Conservation (phyloP, 2,329 filamentous ascomycete species). For the Coniochaeta sp. region DNA sequence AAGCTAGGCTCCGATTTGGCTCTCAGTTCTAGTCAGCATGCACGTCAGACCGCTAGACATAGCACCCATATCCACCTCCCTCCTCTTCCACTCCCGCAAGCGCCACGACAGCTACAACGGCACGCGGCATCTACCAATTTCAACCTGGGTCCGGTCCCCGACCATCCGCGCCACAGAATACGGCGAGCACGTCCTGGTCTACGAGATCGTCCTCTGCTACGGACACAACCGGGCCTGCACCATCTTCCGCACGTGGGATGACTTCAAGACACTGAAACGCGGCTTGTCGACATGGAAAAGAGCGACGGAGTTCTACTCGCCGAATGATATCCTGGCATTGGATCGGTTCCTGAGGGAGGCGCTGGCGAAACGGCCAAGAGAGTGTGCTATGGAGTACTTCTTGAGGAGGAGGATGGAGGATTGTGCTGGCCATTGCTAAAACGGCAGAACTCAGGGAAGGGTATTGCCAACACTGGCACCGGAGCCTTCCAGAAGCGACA, state of each 20-base stretch:
- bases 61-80: slow-evolving; percentile 11
- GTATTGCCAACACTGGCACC: too few species aligned
- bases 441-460: not conserved
- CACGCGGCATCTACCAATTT: slow-evolving; percentile 13
- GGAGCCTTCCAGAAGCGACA: too few species aligned
- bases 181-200: slow-evolving; percentile 8
- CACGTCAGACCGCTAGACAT: not conserved
- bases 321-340: slow-evolving; percentile 11
- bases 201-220: slow-evolving; percentile 22
- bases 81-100: slow-evolving; percentile 21
- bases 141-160: slow-evolving; percentile 15
- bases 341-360: slow-evolving; percentile 13
- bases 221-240: slow-evolving; percentile 23
- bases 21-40: not conserved
- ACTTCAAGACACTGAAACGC: slow-evolving; percentile 15
- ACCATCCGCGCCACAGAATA: slow-evolving; percentile 4
- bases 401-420: slow-evolving; percentile 21
- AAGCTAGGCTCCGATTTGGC: not conserved
- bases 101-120: slow-evolving; percentile 24
- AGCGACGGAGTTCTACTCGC: slow-evolving; percentile 5
- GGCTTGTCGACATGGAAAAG: slow-evolving; percentile 4
- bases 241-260: slow-evolving; percentile 20
- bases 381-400: slow-evolving; percentile 18
- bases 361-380: slow-evolving; percentile 8
- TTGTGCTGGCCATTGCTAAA: slow-evolving; percentile 11